A percentile compares a stretch with the other conserved stretches of the same genome.
phyloP scores from a whole-genome alignment of 106 monocot genomes.

The Chionographis japonica region DNA sequence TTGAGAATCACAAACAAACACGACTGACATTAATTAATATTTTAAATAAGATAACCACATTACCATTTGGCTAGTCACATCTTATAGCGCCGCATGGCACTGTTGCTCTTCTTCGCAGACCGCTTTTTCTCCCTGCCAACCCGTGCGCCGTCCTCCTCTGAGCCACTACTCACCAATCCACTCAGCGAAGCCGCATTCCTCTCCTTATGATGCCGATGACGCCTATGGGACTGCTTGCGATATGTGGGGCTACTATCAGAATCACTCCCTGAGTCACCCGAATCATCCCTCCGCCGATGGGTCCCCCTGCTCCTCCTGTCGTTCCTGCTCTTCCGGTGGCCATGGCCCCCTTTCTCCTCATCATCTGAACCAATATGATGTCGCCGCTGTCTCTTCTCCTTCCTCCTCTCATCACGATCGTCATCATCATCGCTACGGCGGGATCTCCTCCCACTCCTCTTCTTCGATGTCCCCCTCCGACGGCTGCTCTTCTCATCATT shows the following conservation, averaged over 20 bases:
- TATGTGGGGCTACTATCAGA: conserved; percentile 11
- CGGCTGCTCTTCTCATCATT: background rate
- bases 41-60: too few relatives aligned
- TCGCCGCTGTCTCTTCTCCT: conserved; percentile 3
- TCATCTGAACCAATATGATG: conserved; percentile 25
- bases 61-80: too few relatives aligned
- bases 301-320: conserved; percentile 53
- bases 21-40: background rate
- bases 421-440: conserved; percentile 11
- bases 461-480: conserved; percentile 31
- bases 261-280: conserved; percentile 20
- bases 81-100: too few relatives aligned
- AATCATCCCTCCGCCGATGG: conserved; percentile 28
- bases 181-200: conserved; percentile 15
- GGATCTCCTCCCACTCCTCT: conserved; percentile 27
- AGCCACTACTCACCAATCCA: conserved; percentile 8
- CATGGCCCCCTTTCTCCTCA: conserved; percentile 7
- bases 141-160: conserved; percentile 14
- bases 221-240: conserved; percentile 18
- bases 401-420: conserved; percentile 26
- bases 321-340: conserved; percentile 47
- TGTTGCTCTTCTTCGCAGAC: conserved; percentile 15
- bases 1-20: background rate
- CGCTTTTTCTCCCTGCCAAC: conserved; percentile 27
- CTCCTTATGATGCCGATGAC: conserved; percentile 13